These are phyloP conservation scores for Camelina sativa DNA, from an alignment of 345 rosid genomes.

Conservation along the genomic window DNA sequence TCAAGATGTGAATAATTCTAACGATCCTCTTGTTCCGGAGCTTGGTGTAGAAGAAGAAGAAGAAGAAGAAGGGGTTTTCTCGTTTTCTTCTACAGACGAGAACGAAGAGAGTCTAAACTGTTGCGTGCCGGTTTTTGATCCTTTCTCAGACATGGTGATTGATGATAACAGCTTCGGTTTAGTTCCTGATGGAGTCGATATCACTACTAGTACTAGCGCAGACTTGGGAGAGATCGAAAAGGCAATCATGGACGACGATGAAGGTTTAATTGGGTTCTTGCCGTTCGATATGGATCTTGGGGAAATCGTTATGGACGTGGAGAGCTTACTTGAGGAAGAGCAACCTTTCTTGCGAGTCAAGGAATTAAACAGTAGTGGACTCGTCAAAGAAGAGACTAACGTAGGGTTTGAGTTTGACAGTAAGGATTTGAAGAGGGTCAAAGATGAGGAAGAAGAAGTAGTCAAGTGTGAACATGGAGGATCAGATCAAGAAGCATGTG, in stretches of 20 bases:
- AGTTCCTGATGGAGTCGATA: not conserved
- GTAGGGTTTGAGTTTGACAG: constrained; percentile 3
- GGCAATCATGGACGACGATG: constrained; percentile 28
- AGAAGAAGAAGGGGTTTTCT: constrained; percentile 32
- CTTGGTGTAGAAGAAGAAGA: constrained; percentile 52
- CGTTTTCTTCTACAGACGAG: constrained; percentile 38
- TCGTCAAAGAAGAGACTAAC: constrained; percentile 5
- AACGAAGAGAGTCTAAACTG: constrained; percentile 49
- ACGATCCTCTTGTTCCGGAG: constrained; percentile 58
- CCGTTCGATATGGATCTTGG: constrained; percentile 57
- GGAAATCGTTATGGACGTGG: not conserved
- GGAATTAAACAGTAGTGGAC: not conserved
- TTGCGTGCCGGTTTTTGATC: constrained; percentile 60
- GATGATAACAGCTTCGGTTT: constrained; percentile 21
- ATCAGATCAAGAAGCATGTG: not conserved
- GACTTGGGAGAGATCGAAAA: constrained; percentile 1
- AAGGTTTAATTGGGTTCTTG: constrained; percentile 44
- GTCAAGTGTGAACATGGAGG: not conserved
- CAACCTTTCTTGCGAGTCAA: not conserved
- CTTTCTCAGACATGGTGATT: constrained; percentile 40
- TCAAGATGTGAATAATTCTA: not conserved
- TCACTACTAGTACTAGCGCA: not conserved
- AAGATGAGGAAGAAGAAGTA: constrained; percentile 35
- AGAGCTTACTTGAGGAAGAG: not conserved
- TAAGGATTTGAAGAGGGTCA: constrained; percentile 26